Evolutionary conservation across 805 yeast species (phyloP).

Genomic region (Yarrowia sp.): DNA sequence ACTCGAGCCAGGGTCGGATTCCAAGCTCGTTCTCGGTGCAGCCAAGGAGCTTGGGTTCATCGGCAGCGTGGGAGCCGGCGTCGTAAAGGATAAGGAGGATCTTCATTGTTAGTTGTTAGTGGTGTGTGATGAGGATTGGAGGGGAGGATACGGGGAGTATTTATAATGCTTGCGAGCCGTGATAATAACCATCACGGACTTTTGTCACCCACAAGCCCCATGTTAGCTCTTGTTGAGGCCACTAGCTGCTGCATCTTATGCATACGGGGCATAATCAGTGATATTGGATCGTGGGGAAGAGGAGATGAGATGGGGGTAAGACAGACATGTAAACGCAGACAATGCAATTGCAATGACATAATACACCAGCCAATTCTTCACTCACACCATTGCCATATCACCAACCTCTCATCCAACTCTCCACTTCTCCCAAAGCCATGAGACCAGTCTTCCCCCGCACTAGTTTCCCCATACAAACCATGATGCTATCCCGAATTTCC

Average conservation of each 20-base stretch:
- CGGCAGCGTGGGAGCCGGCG: constrained; percentile 57
- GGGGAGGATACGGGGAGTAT: not conserved
- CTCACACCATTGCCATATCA: not conserved
- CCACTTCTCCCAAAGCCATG: not conserved
- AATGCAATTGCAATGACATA: not conserved
- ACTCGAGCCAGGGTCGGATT: constrained; percentile 59
- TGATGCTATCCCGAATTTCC: not conserved
- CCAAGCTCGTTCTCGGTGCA: constrained; percentile 76
- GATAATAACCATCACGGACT: not conserved
- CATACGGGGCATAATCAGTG: not conserved
- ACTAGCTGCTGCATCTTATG: not conserved
- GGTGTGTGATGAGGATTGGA: not conserved
- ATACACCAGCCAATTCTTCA: not conserved
- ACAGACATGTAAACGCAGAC: too few species aligned
- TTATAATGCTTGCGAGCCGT: not conserved
- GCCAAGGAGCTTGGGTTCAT: constrained; percentile 63
- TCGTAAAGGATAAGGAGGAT: constrained; percentile 58
- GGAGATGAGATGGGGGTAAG: not conserved
- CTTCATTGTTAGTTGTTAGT: constrained; percentile 35
- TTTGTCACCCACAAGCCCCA: constrained; percentile 6
- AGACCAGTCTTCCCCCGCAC: constrained; percentile 17
- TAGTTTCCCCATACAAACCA: constrained; percentile 17
- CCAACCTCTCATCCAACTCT: not conserved
- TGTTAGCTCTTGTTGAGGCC: constrained; percentile 20
- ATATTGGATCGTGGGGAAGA: not conserved